A percentile compares a stretch with the other conserved stretches of the same genome.
Evolutionary conservation across 2,329 filamentous ascomycete species (phyloP).

Genomic region (Paraconiothyrium brasiliense): DNA sequence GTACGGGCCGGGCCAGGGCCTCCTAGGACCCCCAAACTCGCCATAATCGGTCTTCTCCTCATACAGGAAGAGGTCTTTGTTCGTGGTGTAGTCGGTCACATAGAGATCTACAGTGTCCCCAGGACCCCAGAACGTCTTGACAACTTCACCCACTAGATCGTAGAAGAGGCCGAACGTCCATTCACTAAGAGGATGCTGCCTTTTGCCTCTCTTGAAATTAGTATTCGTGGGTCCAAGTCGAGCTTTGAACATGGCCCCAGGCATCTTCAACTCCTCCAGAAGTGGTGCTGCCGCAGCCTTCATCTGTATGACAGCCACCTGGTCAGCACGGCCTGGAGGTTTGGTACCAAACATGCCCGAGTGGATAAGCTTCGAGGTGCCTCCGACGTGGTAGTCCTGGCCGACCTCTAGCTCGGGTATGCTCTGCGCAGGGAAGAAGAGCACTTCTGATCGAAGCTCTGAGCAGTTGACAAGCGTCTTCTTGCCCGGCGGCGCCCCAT

Average conservation of each 20-base stretch:
- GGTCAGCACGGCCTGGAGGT: constrained; percentile 29
- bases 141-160: constrained; percentile 77
- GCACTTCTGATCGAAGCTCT: neutral
- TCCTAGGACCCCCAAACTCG: constrained; percentile 36
- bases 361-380: constrained; percentile 27
- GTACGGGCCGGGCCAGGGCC: constrained; percentile 75
- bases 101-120: constrained; percentile 67
- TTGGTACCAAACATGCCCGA: constrained; percentile 14
- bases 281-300: constrained; percentile 33
- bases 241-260: constrained; percentile 1
- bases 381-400: constrained; percentile 21
- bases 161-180: constrained; percentile 66
- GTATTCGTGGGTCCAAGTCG: constrained; percentile 13
- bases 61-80: constrained; percentile 70
- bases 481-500: neutral
- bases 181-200: constrained; percentile 69
- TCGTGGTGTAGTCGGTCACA: constrained; percentile 83
- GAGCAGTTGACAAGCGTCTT: constrained; percentile 3
- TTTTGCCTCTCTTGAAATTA: constrained; percentile 40
- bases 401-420: constrained; percentile 13
- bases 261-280: constrained; percentile 1
- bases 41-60: constrained; percentile 47
- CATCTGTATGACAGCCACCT: constrained; percentile 36
- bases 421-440: constrained; percentile 16
- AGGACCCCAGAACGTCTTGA: constrained; percentile 60